Evolutionary conservation across 2,329 filamentous ascomycete genomes (phyloP).

Genomic region (Fusarium fracticaudum): DNA sequence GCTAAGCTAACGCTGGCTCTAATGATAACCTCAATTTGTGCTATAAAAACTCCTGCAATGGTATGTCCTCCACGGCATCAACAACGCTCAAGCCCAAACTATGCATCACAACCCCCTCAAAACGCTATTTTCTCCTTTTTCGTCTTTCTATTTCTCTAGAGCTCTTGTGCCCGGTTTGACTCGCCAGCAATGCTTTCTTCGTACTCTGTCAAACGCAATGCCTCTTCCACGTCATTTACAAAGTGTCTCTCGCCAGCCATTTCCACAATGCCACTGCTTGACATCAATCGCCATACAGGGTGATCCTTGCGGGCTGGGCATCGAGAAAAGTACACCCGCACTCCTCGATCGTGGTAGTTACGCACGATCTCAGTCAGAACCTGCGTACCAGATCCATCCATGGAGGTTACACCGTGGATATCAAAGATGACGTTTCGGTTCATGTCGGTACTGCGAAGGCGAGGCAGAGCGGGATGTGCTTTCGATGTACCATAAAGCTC

Average conservation of each 20-base stretch:
- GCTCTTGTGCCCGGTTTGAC: slow-evolving; percentile 26
- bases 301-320: slow-evolving; percentile 58
- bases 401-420: slow-evolving; percentile 93
- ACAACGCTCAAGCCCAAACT: background rate
- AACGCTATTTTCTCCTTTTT: background rate
- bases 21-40: background rate
- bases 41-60: slow-evolving; percentile 5
- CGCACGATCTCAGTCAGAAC: slow-evolving; percentile 90
- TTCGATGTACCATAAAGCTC: slow-evolving; percentile 89
- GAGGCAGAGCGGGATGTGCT: slow-evolving; percentile 88
- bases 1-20: background rate
- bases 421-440: slow-evolving; percentile 97
- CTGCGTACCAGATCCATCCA: slow-evolving; percentile 93
- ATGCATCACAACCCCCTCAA: background rate
- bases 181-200: slow-evolving; percentile 60
- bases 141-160: background rate
- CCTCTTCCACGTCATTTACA: slow-evolving; percentile 84
- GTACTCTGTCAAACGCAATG: slow-evolving; percentile 80
- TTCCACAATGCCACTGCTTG: slow-evolving; percentile 84
- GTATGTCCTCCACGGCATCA: slow-evolving; percentile 21
- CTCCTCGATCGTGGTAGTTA: slow-evolving; percentile 78
- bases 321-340: slow-evolving; percentile 78
- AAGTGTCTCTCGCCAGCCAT: slow-evolving; percentile 81
- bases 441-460: slow-evolving; percentile 78
- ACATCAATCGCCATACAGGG: slow-evolving; percentile 77